Evolutionary conservation across 225 moss, liverwort and hornwort species (phyloP), one percentile per base, ranked within the genome.

Genomic region (Sphagnum tenellum): DNA sequence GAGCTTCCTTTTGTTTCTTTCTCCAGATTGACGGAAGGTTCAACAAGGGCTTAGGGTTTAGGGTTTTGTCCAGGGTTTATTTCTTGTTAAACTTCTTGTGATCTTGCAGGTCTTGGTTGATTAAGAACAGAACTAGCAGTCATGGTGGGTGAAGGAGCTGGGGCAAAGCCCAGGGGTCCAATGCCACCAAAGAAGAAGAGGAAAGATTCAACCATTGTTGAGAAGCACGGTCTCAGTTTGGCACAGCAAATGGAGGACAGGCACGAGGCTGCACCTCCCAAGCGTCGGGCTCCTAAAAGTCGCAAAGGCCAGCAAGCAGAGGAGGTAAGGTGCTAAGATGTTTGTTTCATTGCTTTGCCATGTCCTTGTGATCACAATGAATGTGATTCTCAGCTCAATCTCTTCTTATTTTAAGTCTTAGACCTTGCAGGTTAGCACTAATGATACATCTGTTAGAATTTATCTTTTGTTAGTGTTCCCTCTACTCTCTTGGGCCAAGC

Each of bases 201-300:
- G 44, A 89, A 89, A 74, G 80, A 88, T 70, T 80, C 67, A 45
- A 81, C 77, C 13, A 60, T 56, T 11, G 59, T 75, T 7, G 94
- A 91, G 46, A 89, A 91, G 57, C 94, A 95, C 66, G 87, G 75
- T 29, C 65, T 79, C 12, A 73, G 78, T 51, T 69, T 95, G 52
- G 87, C 74, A 47, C 86, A 89, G 4, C 84, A 88, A 67, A 89
- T 91, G 88, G 86, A 91, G 65, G 82, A 81, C 44, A 84, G 64
- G 3, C 68, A 69, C 9, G 91, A 91, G 62, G 82, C 85, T 9
- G 70, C 80, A 55, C 78, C 86, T 48, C 80, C 88, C 5, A 89
- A 81, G 60, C 89, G 76, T 50, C 82, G 91, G 29, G 72, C 69
- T 53, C 68, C 71, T 0, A 86, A 88, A 71, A 76, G 71, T 62